Base-by-base conservation (phyloP, 306 rosid genomes). In the Dalbergia cochinchinensis region DNA sequence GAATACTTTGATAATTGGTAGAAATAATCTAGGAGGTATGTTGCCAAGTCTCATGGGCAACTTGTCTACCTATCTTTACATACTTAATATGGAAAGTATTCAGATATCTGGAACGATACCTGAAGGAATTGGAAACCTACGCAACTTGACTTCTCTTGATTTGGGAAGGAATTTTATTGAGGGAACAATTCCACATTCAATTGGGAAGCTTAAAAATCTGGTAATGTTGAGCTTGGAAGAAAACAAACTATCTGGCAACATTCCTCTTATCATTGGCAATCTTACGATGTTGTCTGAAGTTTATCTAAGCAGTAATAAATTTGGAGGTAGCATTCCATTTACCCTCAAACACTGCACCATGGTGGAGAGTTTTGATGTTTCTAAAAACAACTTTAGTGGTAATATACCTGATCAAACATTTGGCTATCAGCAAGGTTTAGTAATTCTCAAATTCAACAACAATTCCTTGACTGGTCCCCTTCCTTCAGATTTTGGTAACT, bases 1-100 rank as follows among this genome's bases (percentile, higher is more conserved):
- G 35, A 2, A 0, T 8, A 0, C 0, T 0, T 8, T 76, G 4
- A 0, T 0, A 0, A n/a, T 75, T 0, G 0, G 4, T 0, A 0
- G 0, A 0, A 79, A 84, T 69, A 31, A 12, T 34, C 70, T 84
- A 44, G 87, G 84, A 11, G 78, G 87, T 2, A 34, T 0, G 11
- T 14, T 84, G 53, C 53, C 82, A 8, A 5, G 53, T 9, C 6
- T 19, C 5, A 35, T 84, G 15, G 74, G 84, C 18, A 84, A 79
- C 26, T 64, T 84, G 0, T 75, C 87, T 1, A 14, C 8, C 20
- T 2, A 22, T 11, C 55, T 60, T 20, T 0, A 0, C 5, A 0
- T 0, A 1, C 57, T 84, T 53, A 4, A 0, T 1, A 11, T 84
- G 71, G n/a, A 1, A 0, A 0, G 0, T 3, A 84, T 74, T 55